Conservation (phyloP, 768 basidiomycete genomes). For the Termitomyces bulborhizus region DNA sequence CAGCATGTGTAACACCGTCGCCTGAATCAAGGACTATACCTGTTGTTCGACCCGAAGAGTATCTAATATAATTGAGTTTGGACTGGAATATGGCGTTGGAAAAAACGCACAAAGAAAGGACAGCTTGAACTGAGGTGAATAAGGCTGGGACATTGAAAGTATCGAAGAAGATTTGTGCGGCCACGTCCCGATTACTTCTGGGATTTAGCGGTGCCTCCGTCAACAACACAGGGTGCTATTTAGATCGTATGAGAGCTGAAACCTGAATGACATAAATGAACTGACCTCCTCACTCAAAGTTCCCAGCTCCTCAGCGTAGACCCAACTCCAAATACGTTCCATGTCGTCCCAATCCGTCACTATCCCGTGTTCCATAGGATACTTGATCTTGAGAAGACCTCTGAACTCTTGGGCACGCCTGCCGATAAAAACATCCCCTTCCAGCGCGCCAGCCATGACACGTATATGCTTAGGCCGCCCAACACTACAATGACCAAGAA, state of each 20-base stretch:
- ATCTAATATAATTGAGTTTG: conserved; percentile 42
- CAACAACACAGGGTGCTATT: conserved; percentile 91
- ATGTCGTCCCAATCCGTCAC: conserved; percentile 99
- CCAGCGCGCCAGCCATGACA: conserved; percentile 96
- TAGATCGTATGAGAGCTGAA: conserved; percentile 12
- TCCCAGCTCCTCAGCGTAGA: conserved; percentile 92
- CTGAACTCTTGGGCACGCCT: conserved; percentile 92
- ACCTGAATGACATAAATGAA: conserved; percentile 7
- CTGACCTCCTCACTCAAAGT: conserved; percentile 94
- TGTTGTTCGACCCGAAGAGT: conserved; percentile 96
- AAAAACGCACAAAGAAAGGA: conserved; percentile 78
- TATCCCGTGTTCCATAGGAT: conserved; percentile 98
- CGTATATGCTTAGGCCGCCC: conserved; percentile 96
- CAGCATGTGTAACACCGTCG: conserved; percentile 97
- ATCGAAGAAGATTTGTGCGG: conserved; percentile 99
- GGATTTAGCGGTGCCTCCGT: conserved; percentile 99
- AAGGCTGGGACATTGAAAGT: conserved; percentile 99
- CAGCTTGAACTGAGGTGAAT: conserved; percentile 95
- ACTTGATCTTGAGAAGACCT: conserved; percentile 95
- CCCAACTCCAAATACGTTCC: conserved; percentile 99
- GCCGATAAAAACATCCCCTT: conserved; percentile 96
- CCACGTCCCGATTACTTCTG: conserved; percentile 90
- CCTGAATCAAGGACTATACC: conserved; percentile 99
- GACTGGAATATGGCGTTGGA: not conserved
- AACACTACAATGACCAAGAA: conserved; percentile 48